Conservation (phyloP, 192 early-diverging fungal species). For the Coemansia asiatica region DNA sequence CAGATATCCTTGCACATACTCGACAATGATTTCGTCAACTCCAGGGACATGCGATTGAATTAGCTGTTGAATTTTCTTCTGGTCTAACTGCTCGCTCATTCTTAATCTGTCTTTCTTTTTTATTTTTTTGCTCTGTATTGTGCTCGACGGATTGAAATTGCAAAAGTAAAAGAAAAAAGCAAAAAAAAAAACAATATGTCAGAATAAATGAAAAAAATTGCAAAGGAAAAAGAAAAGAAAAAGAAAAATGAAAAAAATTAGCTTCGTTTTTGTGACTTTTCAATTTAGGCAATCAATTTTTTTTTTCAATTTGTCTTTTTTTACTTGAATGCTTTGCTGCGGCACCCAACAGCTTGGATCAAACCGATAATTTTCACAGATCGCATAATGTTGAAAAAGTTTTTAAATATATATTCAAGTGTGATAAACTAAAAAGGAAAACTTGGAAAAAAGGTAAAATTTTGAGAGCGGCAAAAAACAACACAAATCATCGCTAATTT, state of each 20-base stretch:
- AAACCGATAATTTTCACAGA: too few species aligned
- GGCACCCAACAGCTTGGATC: not conserved
- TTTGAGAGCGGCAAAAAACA: not conserved
- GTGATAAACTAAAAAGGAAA: not conserved
- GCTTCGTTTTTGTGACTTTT: not conserved
- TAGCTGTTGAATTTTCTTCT: slow-evolving; percentile 44
- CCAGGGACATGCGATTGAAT: slow-evolving; percentile 63
- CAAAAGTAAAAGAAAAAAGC: too few species aligned
- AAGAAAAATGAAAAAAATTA: not conserved
- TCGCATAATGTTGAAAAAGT: not conserved
- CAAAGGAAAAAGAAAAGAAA: slow-evolving; percentile 1
- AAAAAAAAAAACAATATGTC: not conserved
- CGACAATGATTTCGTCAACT: slow-evolving; percentile 72
- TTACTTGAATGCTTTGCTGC: not conserved
- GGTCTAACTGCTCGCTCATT: slow-evolving; percentile 44
- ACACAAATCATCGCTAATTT: not conserved
- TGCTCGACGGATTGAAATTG: too few species aligned
- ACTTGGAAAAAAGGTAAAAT: not conserved
- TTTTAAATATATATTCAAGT: not conserved
- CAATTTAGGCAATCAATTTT: too few species aligned
- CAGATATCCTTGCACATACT: slow-evolving; percentile 76
- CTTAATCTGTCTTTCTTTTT: not conserved
- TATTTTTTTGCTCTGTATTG: not conserved
- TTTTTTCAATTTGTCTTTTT: not conserved
- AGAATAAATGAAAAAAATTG: not conserved